These are phyloP conservation scores for Quercus mongolica DNA, from an alignment of 306 rosid species.

Conservation along the genomic window DNA sequence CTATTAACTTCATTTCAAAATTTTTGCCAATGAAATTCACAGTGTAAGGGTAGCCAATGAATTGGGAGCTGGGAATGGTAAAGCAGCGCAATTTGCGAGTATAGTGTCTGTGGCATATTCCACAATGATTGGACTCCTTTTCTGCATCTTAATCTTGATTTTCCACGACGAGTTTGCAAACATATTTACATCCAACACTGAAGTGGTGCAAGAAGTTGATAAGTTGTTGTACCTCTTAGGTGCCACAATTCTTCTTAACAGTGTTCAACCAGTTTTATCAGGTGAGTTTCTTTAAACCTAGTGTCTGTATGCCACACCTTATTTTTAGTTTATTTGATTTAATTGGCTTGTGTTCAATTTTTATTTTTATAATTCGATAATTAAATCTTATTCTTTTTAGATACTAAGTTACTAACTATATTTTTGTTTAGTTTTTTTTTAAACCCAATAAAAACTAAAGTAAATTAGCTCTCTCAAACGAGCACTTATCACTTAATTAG, in stretches of 20 bases:
- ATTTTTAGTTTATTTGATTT: too few species aligned
- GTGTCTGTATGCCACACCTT: too few species aligned
- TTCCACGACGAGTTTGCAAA: constrained; percentile 41
- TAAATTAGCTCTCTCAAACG: too few species aligned
- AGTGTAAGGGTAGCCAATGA: constrained; percentile 77
- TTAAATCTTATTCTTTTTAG: too few species aligned
- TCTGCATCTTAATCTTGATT: constrained; percentile 34
- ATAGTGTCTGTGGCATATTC: constrained; percentile 50
- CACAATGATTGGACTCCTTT: constrained; percentile 41
- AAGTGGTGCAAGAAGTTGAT: constrained; percentile 47
- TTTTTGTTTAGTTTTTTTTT: too few species aligned
- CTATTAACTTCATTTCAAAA: neutral
- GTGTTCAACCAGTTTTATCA: constrained; percentile 66
- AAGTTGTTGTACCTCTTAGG: constrained; percentile 45
- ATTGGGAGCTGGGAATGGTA: constrained; percentile 69
- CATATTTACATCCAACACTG: constrained; percentile 49
- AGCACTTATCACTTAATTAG: too few species aligned
- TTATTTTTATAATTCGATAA: too few species aligned
- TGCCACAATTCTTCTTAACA: constrained; percentile 57
- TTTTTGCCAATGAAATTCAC: neutral
- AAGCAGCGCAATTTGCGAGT: constrained; percentile 61
- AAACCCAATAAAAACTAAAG: too few species aligned
- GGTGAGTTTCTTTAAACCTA: constrained; percentile 21
- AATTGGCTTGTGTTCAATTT: too few species aligned
- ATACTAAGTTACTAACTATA: too few species aligned